These are phyloP conservation scores for Nymphaea thermarum DNA, from an alignment of 164 flowering plant genomes.

Conservation along the genomic window DNA sequence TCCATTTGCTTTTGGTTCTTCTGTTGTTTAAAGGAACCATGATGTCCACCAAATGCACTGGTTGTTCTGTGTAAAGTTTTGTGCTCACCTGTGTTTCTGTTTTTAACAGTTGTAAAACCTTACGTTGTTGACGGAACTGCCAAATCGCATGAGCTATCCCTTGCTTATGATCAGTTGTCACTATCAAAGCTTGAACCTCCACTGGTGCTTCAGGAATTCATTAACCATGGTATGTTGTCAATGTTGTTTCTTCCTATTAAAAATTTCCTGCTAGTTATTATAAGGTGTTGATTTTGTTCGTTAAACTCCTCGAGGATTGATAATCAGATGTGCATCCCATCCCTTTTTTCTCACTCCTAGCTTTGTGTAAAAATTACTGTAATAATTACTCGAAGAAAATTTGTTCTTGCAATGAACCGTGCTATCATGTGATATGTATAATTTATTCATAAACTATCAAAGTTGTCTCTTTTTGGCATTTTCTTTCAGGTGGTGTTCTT, in stretches of 20 bases:
- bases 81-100: background rate
- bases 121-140: slow-evolving; percentile 76
- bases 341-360: background rate
- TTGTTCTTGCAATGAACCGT: background rate
- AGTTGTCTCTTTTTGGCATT: background rate
- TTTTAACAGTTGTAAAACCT: slow-evolving; percentile 83
- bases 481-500: slow-evolving; percentile 67
- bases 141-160: slow-evolving; percentile 78
- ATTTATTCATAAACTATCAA: background rate
- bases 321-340: too few relatives aligned
- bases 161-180: slow-evolving; percentile 78
- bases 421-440: background rate
- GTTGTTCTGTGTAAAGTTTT: background rate
- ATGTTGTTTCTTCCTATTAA: too few relatives aligned
- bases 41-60: background rate
- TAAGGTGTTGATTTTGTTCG: background rate
- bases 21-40: too few relatives aligned
- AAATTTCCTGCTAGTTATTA: background rate
- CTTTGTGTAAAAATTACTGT: background rate
- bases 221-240: slow-evolving; percentile 69
- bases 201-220: slow-evolving; percentile 93
- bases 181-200: slow-evolving; percentile 85
- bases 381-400: background rate
- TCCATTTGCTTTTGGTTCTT: background rate
- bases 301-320: background rate